Percentiles rank a stretch among this genome's conserved stretches.
Conservation (phyloP, 345 rosid genomes). For the Passiflora organensis region DNA sequence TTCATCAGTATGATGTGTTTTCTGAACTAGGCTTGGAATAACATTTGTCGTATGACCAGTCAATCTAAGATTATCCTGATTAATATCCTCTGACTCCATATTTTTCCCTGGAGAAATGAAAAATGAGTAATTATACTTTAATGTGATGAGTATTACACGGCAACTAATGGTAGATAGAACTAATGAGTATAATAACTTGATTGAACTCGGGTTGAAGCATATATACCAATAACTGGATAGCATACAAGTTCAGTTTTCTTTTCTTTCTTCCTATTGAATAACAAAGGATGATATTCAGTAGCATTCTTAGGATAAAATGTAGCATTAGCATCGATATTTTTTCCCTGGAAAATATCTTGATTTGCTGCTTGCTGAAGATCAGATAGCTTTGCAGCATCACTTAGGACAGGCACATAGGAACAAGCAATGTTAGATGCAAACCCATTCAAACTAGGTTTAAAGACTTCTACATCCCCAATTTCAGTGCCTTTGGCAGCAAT, state of each 20-base stretch:
- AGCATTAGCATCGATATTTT: slow-evolving; percentile 22
- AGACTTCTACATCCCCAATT: slow-evolving; percentile 4
- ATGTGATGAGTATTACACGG: slow-evolving; percentile 2
- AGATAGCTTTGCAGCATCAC: slow-evolving; percentile 15
- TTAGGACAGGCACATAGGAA: slow-evolving; percentile 17
- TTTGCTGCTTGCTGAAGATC: slow-evolving; percentile 29
- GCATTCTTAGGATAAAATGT: slow-evolving; percentile 16
- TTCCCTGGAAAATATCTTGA: slow-evolving; percentile 16
- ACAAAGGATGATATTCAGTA: slow-evolving; percentile 19
- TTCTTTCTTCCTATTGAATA: slow-evolving; percentile 24
- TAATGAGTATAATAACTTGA: too few species aligned
- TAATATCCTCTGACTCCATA: slow-evolving; percentile 28
- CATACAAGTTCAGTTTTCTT: slow-evolving; percentile 19
- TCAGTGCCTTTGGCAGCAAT: slow-evolving; percentile 18
- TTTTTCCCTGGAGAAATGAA: slow-evolving; percentile 31
- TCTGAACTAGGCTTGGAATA: slow-evolving; percentile 24
- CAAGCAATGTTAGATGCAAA: slow-evolving; percentile 6
- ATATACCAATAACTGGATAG: slow-evolving; percentile 29
- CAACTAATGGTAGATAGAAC: slow-evolving; percentile 9
- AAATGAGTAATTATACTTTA: neutral
- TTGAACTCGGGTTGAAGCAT: neutral
- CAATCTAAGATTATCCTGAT: slow-evolving; percentile 25
- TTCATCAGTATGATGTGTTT: slow-evolving; percentile 22
- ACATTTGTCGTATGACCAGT: slow-evolving; percentile 22
- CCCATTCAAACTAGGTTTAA: neutral